Conservation (phyloP, 352 stramenopile genomes). For the Globisporangium orthogonon region DNA sequence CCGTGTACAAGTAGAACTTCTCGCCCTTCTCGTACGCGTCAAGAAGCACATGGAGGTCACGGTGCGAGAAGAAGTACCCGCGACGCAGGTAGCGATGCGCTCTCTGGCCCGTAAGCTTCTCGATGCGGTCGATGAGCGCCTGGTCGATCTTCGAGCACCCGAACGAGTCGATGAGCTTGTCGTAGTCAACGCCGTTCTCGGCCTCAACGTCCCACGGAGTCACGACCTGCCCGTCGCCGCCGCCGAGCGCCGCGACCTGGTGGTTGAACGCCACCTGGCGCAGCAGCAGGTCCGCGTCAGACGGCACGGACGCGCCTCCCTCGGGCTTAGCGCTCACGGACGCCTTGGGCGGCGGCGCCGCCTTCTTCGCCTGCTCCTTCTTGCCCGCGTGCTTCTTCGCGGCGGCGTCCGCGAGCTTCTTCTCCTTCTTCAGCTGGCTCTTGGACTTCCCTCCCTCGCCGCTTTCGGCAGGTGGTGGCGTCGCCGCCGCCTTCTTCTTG, state of each 20-base stretch:
- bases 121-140: constrained; percentile 92
- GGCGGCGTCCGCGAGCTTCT: constrained; percentile 61
- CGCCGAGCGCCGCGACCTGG: constrained; percentile 43
- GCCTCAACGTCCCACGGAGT: constrained; percentile 93
- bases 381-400: constrained; percentile 31
- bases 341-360: constrained; percentile 35
- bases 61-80: constrained; percentile 99
- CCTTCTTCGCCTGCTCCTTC: constrained; percentile 34
- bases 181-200: constrained; percentile 97
- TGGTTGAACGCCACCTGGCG: constrained; percentile 74
- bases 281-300: constrained; percentile 48
- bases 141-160: constrained; percentile 93
- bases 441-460: constrained; percentile 56
- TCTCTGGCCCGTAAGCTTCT: constrained; percentile 91
- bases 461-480: constrained; percentile 2
- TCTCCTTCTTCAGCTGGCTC: constrained; percentile 87
- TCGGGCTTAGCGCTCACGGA: constrained; percentile 66
- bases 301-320: constrained; percentile 54
- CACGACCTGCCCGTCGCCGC: constrained; percentile 71
- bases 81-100: constrained; percentile 97
- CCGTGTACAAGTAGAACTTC: constrained; percentile 99
- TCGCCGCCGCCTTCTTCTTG: constrained; percentile 16
- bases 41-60: constrained; percentile 95
- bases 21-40: constrained; percentile 94
- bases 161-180: constrained; percentile 98